Base-by-base conservation (phyloP, 179 eudicot genomes). In the Gypsophila paniculata region DNA sequence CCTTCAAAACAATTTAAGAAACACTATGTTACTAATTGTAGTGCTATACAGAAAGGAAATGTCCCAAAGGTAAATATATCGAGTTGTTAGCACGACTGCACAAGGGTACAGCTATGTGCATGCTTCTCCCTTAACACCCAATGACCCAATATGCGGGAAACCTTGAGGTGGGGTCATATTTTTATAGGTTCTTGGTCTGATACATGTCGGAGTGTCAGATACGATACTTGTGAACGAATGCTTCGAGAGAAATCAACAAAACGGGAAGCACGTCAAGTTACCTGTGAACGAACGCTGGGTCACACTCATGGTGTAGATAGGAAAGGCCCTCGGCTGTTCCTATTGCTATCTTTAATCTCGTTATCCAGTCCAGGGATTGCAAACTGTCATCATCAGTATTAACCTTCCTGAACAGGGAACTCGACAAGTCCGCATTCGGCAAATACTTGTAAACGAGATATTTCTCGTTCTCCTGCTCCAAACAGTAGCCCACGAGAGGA, bases 321-420 rank as follows among this genome's bases (percentile, higher is more conserved):
- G 83, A 71, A 64, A 91, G 78, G 77, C 84, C 96, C 79, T 91
- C 96, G 0, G 97, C 97, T 48, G 91, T 87, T 61, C 93, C 97
- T 5, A 77, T 90, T 7, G 96, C 97, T 72, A 90, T 91, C 78
- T 91, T 91, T 71, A 83, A 75, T 74, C 97, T 86, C 15, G 97
- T 90, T 25, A 91, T 91, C 97, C 97, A 91, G 84, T 91, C 97
- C 65, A 91, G 80, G 65, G 97, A 91, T 76, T 85, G 90, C 77
- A 87, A 65, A 73, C 78, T 79, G 21, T 76, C 90, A 44, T 87
- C 90, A 62, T 83, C 87, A 2, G 81, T 39, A 64, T 74, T 79
- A 39, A 72, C 78, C 74, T 72, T 65, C 76, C 85, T 79, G 75
- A 72, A 82, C 85, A 91, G 82, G 32, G 90, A 83, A 72, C 83